Evolutionary conservation across 2,329 filamentous ascomycete genomes (phyloP).

Genomic region (Ceratocystis smalleyi): DNA sequence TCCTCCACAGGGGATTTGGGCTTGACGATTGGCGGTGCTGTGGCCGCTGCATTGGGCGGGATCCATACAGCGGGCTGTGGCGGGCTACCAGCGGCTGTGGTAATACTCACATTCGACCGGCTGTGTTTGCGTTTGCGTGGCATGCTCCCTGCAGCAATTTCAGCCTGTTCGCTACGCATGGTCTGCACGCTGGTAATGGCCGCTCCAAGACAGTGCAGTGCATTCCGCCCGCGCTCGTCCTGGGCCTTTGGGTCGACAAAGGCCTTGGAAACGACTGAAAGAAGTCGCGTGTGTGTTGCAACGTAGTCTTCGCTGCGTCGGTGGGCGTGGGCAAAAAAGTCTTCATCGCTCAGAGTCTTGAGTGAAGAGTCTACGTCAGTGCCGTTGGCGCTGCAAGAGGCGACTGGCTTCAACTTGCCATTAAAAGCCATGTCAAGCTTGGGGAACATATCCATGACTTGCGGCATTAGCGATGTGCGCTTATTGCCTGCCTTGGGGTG

Average conservation of each 20-base stretch:
- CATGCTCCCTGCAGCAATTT: not conserved
- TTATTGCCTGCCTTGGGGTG: conserved; percentile 18
- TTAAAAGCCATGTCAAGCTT: not conserved
- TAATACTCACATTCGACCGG: conserved; percentile 17
- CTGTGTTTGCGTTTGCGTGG: conserved; percentile 27
- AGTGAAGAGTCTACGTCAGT: not conserved
- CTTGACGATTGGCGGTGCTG: not conserved
- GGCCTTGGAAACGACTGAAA: conserved; percentile 20
- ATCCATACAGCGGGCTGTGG: conserved; percentile 15
- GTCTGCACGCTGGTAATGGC: conserved; percentile 31
- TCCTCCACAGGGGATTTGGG: conserved; percentile 19
- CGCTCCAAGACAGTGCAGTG: conserved; percentile 42
- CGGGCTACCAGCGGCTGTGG: not conserved
- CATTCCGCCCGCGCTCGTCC: conserved; percentile 37
- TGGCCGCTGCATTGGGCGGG: conserved; percentile 21
- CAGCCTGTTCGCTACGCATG: conserved; percentile 6
- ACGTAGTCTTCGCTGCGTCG: conserved; percentile 17
- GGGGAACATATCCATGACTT: not conserved
- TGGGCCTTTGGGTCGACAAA: conserved; percentile 19
- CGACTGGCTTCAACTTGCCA: not conserved
- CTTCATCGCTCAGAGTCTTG: conserved; percentile 10
- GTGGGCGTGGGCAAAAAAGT: not conserved
- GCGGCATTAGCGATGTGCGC: not conserved
- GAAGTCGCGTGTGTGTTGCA: conserved; percentile 7
- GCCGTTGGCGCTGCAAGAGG: not conserved